These are phyloP conservation scores for Oryza officinalis DNA, from an alignment of 176 grass and related monocot genomes.

Conservation along the genomic window DNA sequence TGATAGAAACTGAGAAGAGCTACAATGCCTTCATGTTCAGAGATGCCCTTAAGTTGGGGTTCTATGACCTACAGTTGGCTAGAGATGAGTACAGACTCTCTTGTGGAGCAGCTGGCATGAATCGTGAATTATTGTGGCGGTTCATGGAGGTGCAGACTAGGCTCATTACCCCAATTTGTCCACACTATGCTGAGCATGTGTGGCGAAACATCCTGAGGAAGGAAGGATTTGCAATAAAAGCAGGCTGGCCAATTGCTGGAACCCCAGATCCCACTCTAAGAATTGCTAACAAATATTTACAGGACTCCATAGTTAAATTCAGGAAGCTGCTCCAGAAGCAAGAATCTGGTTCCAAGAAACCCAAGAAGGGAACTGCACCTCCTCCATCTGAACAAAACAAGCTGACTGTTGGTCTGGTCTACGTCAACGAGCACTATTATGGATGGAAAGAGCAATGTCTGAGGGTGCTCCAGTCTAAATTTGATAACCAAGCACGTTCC, in stretches of 20 bases:
- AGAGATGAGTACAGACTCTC: conserved; percentile 84
- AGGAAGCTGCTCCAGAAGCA: conserved; percentile 71
- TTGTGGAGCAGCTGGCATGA: conserved; percentile 70
- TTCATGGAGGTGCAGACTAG: conserved; percentile 77
- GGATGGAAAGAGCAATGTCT: conserved; percentile 78
- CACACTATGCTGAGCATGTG: conserved; percentile 76
- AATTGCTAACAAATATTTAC: conserved; percentile 66
- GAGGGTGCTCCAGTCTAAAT: conserved; percentile 55
- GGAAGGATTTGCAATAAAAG: conserved; percentile 61
- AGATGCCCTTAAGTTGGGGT: conserved; percentile 75
- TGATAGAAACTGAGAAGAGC: conserved; percentile 69
- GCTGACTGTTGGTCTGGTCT: conserved; percentile 50
- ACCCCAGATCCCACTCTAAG: conserved; percentile 45
- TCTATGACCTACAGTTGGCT: conserved; percentile 74
- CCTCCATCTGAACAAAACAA: conserved; percentile 40
- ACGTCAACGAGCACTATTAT: conserved; percentile 63
- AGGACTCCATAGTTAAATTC: conserved; percentile 63
- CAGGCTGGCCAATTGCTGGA: conserved; percentile 66
- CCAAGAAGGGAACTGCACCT: conserved; percentile 53
- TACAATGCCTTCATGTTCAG: conserved; percentile 81
- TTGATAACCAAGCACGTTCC: conserved; percentile 24
- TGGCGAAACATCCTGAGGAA: conserved; percentile 61
- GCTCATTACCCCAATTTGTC: conserved; percentile 63
- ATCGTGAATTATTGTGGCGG: conserved; percentile 48
- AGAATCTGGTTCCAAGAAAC: conserved; percentile 57